Conservation (phyloP, 2,329 filamentous ascomycete species). For the Fusarium lyarnte region DNA sequence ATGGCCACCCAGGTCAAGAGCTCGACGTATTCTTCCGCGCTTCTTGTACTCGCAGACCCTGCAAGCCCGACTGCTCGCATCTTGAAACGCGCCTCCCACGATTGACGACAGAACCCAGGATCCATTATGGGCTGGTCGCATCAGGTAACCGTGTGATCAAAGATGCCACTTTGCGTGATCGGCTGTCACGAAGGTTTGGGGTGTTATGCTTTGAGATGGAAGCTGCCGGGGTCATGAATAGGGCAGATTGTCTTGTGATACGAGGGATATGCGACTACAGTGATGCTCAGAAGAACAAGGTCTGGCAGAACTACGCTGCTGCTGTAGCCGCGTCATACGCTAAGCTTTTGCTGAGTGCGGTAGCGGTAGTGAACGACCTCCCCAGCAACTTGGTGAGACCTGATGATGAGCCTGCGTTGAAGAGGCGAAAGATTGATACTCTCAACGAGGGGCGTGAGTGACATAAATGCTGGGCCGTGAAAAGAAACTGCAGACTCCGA, state of each 20-base stretch:
- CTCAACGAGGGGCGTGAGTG: rapidly evolving
- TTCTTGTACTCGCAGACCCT: rapidly evolving
- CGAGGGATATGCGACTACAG: background rate
- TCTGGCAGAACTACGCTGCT: background rate
- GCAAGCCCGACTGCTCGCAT: background rate
- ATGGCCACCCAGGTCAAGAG: background rate
- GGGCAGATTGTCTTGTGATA: background rate
- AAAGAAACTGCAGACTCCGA: rapidly evolving
- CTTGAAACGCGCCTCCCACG: background rate
- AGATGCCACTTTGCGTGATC: background rate
- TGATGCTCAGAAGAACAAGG: background rate
- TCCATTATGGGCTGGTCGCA: background rate
- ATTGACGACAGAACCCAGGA: background rate
- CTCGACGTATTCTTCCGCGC: rapidly evolving
- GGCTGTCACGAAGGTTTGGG: background rate
- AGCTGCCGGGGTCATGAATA: background rate
- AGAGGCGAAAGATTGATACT: background rate
- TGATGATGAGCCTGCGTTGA: background rate
- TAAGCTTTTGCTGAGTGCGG: background rate
- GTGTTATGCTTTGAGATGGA: background rate
- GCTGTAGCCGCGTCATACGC: background rate
- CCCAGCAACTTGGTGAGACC: rapidly evolving
- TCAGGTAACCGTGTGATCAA: background rate
- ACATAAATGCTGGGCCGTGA: too few species aligned
- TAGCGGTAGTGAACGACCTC: background rate